A percentile compares a stretch with the other conserved stretches of the same genome.
Conservation (phyloP, 208 protist species). For the Leishmania arabica region DNA sequence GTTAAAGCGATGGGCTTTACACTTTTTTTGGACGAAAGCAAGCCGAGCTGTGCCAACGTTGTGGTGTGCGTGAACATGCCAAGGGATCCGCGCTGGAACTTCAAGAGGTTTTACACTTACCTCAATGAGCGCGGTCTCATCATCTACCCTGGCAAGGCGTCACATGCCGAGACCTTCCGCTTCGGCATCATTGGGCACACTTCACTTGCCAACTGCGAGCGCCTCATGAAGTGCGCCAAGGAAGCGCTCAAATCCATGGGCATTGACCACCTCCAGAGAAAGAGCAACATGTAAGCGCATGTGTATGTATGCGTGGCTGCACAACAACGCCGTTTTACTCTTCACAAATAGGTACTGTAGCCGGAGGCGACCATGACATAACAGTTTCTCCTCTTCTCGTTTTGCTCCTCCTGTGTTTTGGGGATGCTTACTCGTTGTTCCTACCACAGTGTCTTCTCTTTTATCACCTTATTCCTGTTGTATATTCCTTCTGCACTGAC, state of each 20-base stretch:
- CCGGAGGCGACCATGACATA: neutral
- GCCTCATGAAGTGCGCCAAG: constrained; percentile 53
- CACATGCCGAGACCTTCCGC: constrained; percentile 85
- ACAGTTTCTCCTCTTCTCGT: neutral
- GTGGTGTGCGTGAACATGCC: constrained; percentile 88
- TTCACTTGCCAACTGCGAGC: constrained; percentile 42
- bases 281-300: constrained; percentile 43
- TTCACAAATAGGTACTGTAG: neutral
- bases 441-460: neutral
- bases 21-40: constrained; percentile 62
- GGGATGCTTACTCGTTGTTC: neutral
- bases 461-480: neutral
- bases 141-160: constrained; percentile 88
- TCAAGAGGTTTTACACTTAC: constrained; percentile 85
- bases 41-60: constrained; percentile 71
- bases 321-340: neutral
- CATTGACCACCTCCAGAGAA: constrained; percentile 44
- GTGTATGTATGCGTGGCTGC: neutral
- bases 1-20: constrained; percentile 76
- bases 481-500: neutral
- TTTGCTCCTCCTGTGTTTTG: neutral
- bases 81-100: constrained; percentile 75
- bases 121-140: constrained; percentile 74
- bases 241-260: constrained; percentile 64
- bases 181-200: constrained; percentile 88